Evolutionary conservation across 768 basidiomycete species (phyloP).

Genomic region (Lactifluus hygrophoroides): DNA sequence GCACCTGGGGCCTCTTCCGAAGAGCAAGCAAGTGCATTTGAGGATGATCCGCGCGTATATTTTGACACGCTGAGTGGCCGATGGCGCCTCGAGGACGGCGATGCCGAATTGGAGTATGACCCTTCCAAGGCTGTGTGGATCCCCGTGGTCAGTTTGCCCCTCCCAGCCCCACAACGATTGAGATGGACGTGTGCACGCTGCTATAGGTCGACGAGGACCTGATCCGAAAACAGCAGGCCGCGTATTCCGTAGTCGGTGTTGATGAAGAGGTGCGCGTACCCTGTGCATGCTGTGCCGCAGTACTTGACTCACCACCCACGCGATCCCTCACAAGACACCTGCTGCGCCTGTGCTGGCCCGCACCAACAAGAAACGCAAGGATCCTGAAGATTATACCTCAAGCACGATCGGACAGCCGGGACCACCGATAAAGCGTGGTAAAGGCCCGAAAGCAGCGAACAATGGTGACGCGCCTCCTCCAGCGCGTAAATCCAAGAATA

Average conservation of each 20-base stretch:
- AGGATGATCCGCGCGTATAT: slow-evolving; percentile 74
- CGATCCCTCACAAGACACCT: slow-evolving; percentile 49
- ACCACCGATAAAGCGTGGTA: slow-evolving; percentile 61
- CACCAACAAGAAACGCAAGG: slow-evolving; percentile 72
- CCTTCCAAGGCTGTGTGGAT: slow-evolving; percentile 69
- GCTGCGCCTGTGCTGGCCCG: slow-evolving; percentile 80
- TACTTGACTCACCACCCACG: slow-evolving; percentile 18
- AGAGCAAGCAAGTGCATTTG: slow-evolving; percentile 59
- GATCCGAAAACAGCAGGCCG: slow-evolving; percentile 85
- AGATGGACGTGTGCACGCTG: slow-evolving; percentile 14
- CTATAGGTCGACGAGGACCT: slow-evolving; percentile 80
- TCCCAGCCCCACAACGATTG: slow-evolving; percentile 7
- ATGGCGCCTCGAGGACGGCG: slow-evolving; percentile 87
- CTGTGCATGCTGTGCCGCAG: slow-evolving; percentile 3
- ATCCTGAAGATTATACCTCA: slow-evolving; percentile 61
- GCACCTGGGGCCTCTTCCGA: slow-evolving; percentile 47
- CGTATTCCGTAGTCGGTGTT: slow-evolving; percentile 86
- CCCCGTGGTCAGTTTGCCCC: slow-evolving; percentile 54
- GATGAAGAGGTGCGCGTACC: slow-evolving; percentile 76
- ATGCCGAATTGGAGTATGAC: slow-evolving; percentile 92
- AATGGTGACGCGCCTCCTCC: slow-evolving; percentile 20
- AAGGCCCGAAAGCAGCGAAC: slow-evolving; percentile 39
- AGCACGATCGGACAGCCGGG: slow-evolving; percentile 39
- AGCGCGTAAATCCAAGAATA: slow-evolving; percentile 81
- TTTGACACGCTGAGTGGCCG: slow-evolving; percentile 66